Evolutionary conservation across 768 basidiomycete genomes (phyloP).

Genomic region (Tricholoma matsutake): DNA sequence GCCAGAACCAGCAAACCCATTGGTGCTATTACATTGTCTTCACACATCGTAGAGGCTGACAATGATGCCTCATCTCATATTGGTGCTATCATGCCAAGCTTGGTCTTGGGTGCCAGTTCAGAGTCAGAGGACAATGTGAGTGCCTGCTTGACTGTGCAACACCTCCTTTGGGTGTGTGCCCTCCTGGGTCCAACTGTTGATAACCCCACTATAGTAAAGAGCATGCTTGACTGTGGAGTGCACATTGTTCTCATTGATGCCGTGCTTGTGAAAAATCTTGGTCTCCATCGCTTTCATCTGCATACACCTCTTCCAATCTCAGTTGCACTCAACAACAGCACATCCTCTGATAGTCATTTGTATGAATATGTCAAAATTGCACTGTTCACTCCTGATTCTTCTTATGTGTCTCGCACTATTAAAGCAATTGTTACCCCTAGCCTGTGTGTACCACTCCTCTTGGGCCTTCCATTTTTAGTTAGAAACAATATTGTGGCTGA

Average conservation of each 20-base stretch:
- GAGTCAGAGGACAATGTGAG: too few relatives aligned
- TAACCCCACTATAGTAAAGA: background rate
- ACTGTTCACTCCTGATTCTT: too few relatives aligned
- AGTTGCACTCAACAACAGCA: too few relatives aligned
- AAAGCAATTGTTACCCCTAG: too few relatives aligned
- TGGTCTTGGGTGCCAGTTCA: too few relatives aligned
- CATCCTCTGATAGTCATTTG: too few relatives aligned
- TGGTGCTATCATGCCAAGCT: background rate
- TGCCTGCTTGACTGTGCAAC: background rate
- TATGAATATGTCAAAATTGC: too few relatives aligned
- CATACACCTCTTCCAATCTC: conserved; percentile 2
- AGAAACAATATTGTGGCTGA: conserved; percentile 17
- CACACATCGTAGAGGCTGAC: background rate
- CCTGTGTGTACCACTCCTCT: too few relatives aligned
- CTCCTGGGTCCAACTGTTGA: background rate
- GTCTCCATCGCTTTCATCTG: background rate
- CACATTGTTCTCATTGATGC: background rate
- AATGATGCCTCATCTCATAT: background rate
- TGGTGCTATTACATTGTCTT: background rate
- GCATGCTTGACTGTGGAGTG: background rate
- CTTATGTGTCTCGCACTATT: too few relatives aligned
- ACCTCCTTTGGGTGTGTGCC: background rate
- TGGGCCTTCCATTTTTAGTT: conserved; percentile 23
- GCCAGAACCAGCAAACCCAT: background rate
- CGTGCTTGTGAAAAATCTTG: background rate